Evolutionary conservation across 139 green algal species (phyloP), one percentile per base, ranked within the genome.

Genomic region (Medakamo hakoo): DNA sequence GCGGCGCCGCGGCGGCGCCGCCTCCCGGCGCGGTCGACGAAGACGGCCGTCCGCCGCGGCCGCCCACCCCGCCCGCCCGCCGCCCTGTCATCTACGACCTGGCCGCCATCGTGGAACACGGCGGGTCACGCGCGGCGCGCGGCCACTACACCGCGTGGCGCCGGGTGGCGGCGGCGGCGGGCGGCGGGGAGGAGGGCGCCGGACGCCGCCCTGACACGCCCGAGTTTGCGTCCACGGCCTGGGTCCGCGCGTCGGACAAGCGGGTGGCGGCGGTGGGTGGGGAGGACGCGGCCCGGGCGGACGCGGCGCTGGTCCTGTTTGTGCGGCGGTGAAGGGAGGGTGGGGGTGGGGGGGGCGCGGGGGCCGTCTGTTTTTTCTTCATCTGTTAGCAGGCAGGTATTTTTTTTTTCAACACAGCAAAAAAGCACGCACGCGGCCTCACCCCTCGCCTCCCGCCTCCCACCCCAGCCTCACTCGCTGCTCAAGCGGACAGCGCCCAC

Each of bases 231-330:
- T 16, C 27, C 18, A 19, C 27, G 57, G 49, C n/a, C 26, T 66
- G 61, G 61, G 61, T 66, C 16, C 20, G 20, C 9, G 61, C 29
- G 49, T 59, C 26, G 4, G 61, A 66, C 49, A 9, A 66, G 49
- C 9, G 9, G 24, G 26, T 66, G 24, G 16, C 20, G 26, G 14
- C 25, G 16, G 27, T 23, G 4, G 20, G 4, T 24, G 20, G 21
- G 27, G 26, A 30, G 24, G 28, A 66, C 9, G 61, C 57, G 49
- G 28, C 30, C 19, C 9, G 4, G 27, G 31, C 62, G 1, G 31
- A 67, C 4, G 31, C 31, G 9, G 20, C 28, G 27, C 20, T 67
- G 30, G 20, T 59, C 25, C 16, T 59, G 18, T 67, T 30, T 27
- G 62, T 58, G 40, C 20, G 55, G 55, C 23, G 55, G 23, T 64